phyloP scores from a whole-genome alignment of 2,329 filamentous ascomycete genomes.

The Eutypella sp. region DNA sequence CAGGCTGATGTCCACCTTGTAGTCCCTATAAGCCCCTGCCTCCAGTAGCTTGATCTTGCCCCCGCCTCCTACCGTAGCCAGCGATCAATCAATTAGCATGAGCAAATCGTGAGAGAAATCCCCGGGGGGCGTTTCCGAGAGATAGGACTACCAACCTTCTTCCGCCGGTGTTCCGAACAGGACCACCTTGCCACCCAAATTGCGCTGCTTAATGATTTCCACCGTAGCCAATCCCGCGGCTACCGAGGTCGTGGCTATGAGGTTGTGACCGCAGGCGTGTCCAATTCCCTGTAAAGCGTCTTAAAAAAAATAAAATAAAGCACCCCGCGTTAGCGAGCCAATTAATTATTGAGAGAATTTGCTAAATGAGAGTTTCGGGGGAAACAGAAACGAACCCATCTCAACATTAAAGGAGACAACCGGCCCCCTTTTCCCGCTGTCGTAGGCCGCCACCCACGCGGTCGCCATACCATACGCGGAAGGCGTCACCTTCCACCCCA shows the following conservation, averaged over 20 bases:
- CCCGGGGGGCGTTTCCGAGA: neutral
- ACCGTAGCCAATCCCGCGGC: slow-evolving; percentile 43
- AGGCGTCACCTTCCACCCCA: slow-evolving; percentile 45
- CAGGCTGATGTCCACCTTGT: slow-evolving; percentile 32
- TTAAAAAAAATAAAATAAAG: no score
- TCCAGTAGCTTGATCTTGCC: slow-evolving; percentile 44
- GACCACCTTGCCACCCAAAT: slow-evolving; percentile 38
- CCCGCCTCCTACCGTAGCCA: slow-evolving; percentile 31
- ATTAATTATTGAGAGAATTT: no score
- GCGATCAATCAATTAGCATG: no score
- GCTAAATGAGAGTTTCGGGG: no score
- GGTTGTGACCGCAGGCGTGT: slow-evolving; percentile 52
- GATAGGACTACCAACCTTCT: slow-evolving; percentile 31
- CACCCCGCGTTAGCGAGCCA: no score
- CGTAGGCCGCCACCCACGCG: slow-evolving; percentile 47
- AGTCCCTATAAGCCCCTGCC: slow-evolving; percentile 38
- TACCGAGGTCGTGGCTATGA: slow-evolving; percentile 45
- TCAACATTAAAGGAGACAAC: slow-evolving; percentile 43
- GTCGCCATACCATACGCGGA: slow-evolving; percentile 48
- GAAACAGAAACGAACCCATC: slow-evolving; percentile 41
- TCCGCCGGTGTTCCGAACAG: slow-evolving; percentile 50
- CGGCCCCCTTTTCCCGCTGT: slow-evolving; percentile 40
- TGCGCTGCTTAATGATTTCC: slow-evolving; percentile 34
- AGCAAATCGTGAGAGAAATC: neutral
- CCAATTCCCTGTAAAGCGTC: slow-evolving; percentile 46